Evolutionary conservation across 768 basidiomycete species (phyloP), one percentile per base, ranked within the genome.

Genomic region (Termitomyces sp.): DNA sequence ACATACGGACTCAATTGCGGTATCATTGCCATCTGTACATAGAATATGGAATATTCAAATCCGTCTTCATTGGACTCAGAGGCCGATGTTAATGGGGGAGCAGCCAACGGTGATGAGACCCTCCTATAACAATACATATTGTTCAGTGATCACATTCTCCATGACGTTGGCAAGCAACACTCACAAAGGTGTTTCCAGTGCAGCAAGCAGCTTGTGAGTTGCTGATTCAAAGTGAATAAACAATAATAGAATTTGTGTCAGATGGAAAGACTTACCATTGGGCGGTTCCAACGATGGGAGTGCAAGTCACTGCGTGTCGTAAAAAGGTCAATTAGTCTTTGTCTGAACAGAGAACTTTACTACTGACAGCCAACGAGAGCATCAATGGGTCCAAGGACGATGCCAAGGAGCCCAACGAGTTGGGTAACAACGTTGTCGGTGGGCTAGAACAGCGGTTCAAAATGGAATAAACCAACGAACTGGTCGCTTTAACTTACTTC

Each of bases 101-200:
- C 65, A 66, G 9, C 61, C 61, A 48, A 66, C 1, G 47, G 54
- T 60, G 44, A 64, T 48, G 46, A 64, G 52, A 24, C 65, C 65
- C 26, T 24, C 51, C 63, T 66, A 33, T 51, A 36, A 24, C 14
- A 40, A 28, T 8, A 14, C 10, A 2, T 9, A 20, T 22, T 3
- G 54, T 45, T 42, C 26, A 54, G 48, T 48, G 20, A 33, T 30
- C 20, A 8, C 18, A 22, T 51, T 14, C 4, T 42, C 24, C 18
- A 26, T 18, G 12, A 14, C 16, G 32, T 12, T 18, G 38, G 8
- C 33, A 5, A 13, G 12, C 9, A 22, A 42, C 12, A 62, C 64
- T 58, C 35, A 66, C 65, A 51, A 66, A 63, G 51, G 20, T 62
- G 58, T 66, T 58, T 36, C 58, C 58, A 36, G 56, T 56, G 60